phyloP scores from a whole-genome alignment of 495 filamentous ascomycete species.

The Cercophora samala region DNA sequence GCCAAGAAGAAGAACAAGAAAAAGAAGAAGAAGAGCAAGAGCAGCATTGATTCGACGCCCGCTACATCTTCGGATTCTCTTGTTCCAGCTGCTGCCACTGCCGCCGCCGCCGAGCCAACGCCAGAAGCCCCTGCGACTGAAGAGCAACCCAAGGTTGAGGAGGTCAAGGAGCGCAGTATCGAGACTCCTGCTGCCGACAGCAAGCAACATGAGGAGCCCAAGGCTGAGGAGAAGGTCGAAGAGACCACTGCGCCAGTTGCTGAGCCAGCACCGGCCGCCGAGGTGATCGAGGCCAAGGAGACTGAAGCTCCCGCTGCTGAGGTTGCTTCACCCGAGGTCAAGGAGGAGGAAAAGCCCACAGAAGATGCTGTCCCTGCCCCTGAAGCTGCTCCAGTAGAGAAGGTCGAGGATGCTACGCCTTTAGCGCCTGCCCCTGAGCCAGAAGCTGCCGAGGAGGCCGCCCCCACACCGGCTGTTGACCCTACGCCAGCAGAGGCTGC shows the following conservation, averaged over 20 bases:
- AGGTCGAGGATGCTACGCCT: background rate
- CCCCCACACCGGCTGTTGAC: background rate
- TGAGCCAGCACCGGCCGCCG: slow-evolving; percentile 19
- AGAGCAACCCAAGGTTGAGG: slow-evolving; percentile 11
- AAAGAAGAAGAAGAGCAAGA: slow-evolving; percentile 28
- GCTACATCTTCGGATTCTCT: slow-evolving; percentile 9
- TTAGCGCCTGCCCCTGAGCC: slow-evolving; percentile 4
- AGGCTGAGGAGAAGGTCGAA: slow-evolving; percentile 12
- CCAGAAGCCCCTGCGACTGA: slow-evolving; percentile 8
- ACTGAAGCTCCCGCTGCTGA: slow-evolving; percentile 8
- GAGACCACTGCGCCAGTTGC: slow-evolving; percentile 15
- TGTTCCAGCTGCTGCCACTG: slow-evolving; percentile 13
- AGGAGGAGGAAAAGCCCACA: slow-evolving; percentile 1
- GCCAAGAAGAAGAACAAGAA: slow-evolving; percentile 27
- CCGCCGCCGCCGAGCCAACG: slow-evolving; percentile 18
- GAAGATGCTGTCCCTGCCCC: slow-evolving; percentile 9
- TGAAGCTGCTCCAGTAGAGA: slow-evolving; percentile 1
- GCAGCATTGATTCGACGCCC: slow-evolving; percentile 21
- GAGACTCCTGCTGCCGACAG: background rate
- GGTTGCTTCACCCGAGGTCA: background rate
- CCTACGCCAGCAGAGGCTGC: slow-evolving; percentile 3
- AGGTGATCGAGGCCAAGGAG: slow-evolving; percentile 12
- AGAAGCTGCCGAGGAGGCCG: slow-evolving; percentile 8
- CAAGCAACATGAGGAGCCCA: slow-evolving; percentile 7
- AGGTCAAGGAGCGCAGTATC: slow-evolving; percentile 9